Evolutionary conservation across 2,329 filamentous ascomycete species (phyloP).

Genomic region (Hymenoscyphus infarciens): DNA sequence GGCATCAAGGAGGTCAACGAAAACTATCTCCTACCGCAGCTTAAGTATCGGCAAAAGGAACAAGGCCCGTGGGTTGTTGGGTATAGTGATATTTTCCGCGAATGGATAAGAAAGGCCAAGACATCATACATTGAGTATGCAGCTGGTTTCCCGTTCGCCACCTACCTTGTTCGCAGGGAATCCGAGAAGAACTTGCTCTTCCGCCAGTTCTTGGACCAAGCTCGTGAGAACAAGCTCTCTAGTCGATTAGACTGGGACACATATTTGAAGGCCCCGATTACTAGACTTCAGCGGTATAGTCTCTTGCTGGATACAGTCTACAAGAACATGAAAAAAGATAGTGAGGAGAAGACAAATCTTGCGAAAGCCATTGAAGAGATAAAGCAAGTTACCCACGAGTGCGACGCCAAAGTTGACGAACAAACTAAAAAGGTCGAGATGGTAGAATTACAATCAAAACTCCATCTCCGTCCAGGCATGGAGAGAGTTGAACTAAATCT

Average conservation of each 20-base stretch:
- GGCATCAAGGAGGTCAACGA: slow-evolving; percentile 87
- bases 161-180: slow-evolving; percentile 80
- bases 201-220: slow-evolving; percentile 77
- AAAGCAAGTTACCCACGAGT: slow-evolving; percentile 82
- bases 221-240: slow-evolving; percentile 72
- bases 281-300: slow-evolving; percentile 84
- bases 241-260: slow-evolving; percentile 89
- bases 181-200: slow-evolving; percentile 82
- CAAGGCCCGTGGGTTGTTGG: slow-evolving; percentile 92
- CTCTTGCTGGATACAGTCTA: slow-evolving; percentile 79
- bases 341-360: slow-evolving; percentile 85
- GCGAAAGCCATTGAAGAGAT: slow-evolving; percentile 86
- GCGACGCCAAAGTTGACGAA: slow-evolving; percentile 87
- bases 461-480: slow-evolving; percentile 84
- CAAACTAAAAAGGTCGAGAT: slow-evolving; percentile 88
- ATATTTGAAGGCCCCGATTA: slow-evolving; percentile 90
- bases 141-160: slow-evolving; percentile 78
- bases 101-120: slow-evolving; percentile 96
- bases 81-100: slow-evolving; percentile 94
- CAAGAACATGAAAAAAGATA: slow-evolving; percentile 78
- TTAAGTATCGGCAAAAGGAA: slow-evolving; percentile 95
- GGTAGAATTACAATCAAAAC: slow-evolving; percentile 76
- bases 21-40: slow-evolving; percentile 83
- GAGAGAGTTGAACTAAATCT: slow-evolving; percentile 83
- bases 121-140: slow-evolving; percentile 89